Conservation (phyloP, 2,329 filamentous ascomycete genomes). For the Calonectria pseudoturangicola region DNA sequence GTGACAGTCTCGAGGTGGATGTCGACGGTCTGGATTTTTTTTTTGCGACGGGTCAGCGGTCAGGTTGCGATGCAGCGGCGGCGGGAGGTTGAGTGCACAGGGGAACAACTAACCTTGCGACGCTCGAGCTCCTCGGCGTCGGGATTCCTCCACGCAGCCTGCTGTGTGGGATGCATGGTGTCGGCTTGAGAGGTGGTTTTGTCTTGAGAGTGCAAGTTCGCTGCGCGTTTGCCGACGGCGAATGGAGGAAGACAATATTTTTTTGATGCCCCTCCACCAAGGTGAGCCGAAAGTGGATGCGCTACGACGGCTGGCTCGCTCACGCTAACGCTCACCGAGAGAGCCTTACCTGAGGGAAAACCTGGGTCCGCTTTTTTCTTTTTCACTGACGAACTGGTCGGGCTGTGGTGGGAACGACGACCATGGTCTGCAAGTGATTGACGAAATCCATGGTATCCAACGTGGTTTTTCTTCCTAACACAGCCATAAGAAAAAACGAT, state of each 20-base stretch:
- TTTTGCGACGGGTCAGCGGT: conserved; percentile 14
- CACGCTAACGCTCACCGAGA: background rate
- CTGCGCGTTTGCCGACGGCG: conserved; percentile 35
- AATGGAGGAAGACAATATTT: conserved; percentile 39
- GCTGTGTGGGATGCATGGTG: conserved; percentile 59
- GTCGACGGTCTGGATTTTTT: conserved; percentile 79
- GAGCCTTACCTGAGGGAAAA: conserved; percentile 5
- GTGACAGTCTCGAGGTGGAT: conserved; percentile 94
- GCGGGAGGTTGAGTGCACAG: background rate
- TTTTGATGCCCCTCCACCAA: conserved; percentile 41
- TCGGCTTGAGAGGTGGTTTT: background rate
- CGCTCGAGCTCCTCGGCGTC: conserved; percentile 75
- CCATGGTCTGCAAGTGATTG: background rate
- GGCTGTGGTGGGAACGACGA: background rate
- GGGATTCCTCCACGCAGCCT: conserved; percentile 62
- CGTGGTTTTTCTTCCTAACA: background rate
- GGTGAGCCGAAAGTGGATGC: conserved; percentile 46
- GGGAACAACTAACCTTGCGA: conserved; percentile 72
- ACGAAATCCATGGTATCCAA: background rate
- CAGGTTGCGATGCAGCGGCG: conserved; percentile 27
- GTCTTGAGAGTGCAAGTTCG: conserved; percentile 13
- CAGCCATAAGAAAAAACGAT: too few species aligned
- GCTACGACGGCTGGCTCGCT: background rate
- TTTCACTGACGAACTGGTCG: conserved; percentile 5
- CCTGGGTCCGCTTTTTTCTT: conserved; percentile 25